Evolutionary conservation across 192 early-diverging fungal species (phyloP).

Genomic region (Haplosporangium gracile): DNA sequence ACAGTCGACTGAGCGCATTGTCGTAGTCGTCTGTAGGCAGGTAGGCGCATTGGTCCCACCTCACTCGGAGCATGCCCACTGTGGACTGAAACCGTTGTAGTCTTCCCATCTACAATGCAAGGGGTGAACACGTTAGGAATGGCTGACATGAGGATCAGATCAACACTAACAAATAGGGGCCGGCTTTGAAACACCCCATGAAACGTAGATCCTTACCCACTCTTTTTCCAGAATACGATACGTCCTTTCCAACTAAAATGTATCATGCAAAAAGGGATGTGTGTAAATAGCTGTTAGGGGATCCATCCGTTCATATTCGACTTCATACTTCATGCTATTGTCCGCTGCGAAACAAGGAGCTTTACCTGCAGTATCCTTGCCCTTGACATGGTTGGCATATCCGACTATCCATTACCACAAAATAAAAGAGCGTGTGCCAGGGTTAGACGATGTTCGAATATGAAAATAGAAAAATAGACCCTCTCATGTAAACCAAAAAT

Average conservation of each 20-base stretch:
- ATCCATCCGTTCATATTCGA: neutral
- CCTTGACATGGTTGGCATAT: slow-evolving; percentile 49
- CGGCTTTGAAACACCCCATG: neutral
- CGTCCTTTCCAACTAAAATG: slow-evolving; percentile 24
- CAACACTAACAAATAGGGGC: neutral
- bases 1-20: slow-evolving; percentile 31
- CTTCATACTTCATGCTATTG: neutral
- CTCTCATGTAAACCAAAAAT: neutral
- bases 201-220: slow-evolving; percentile 33
- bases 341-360: neutral
- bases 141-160: neutral
- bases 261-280: neutral
- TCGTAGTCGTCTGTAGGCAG: slow-evolving; percentile 36
- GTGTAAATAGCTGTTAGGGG: neutral
- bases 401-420: slow-evolving; percentile 4
- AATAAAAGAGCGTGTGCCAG: neutral
- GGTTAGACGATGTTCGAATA: neutral
- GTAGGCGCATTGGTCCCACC: slow-evolving; percentile 50
- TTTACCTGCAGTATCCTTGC: slow-evolving; percentile 44
- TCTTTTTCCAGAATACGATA: slow-evolving; percentile 44
- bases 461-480: neutral
- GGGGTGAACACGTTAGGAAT: neutral
- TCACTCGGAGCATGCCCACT: slow-evolving; percentile 36
- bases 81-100: slow-evolving; percentile 34
- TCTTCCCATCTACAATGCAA: slow-evolving; percentile 17